Evolutionary conservation across 108 stramenopile species (phyloP).

Genomic region (Nitzschia sp.): DNA sequence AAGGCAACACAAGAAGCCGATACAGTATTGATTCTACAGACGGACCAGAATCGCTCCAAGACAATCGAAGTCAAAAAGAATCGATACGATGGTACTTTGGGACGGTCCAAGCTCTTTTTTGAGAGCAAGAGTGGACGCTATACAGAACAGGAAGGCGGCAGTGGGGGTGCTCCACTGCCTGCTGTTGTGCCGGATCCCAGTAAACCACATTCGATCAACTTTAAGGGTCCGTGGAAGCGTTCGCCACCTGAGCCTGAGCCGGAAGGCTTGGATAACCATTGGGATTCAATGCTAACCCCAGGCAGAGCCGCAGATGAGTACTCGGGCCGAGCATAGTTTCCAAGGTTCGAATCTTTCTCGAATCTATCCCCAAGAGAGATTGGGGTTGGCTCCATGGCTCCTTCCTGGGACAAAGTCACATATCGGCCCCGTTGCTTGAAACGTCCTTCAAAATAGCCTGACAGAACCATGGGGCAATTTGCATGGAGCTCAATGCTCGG

Average conservation of each 20-base stretch:
- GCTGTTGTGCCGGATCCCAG: too few species aligned
- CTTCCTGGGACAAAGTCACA: too few species aligned
- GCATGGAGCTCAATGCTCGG: too few species aligned
- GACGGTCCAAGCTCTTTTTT: constrained; percentile 79
- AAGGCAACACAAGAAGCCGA: constrained; percentile 99
- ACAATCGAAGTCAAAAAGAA: constrained; percentile 97
- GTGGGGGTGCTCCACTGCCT: neutral
- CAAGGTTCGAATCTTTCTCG: too few species aligned
- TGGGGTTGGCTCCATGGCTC: too few species aligned
- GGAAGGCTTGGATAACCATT: neutral
- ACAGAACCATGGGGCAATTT: too few species aligned
- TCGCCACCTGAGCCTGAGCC: neutral
- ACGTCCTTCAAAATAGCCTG: too few species aligned
- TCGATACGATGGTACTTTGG: constrained; percentile 94
- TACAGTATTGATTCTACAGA: constrained; percentile 95
- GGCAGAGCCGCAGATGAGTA: too few species aligned
- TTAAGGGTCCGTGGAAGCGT: neutral
- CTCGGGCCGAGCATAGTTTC: too few species aligned
- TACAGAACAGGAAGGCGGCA: constrained; percentile 44
- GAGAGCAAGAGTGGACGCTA: constrained; percentile 77
- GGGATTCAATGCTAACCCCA: constrained; percentile 2
- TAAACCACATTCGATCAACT: neutral
- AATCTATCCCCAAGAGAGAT: too few species aligned
- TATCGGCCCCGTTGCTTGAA: too few species aligned
- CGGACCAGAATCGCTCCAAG: constrained; percentile 81